A percentile compares a stretch with the other conserved stretches of the same genome.
Evolutionary conservation across 1,284 basidiomycete species (phyloP).

Genomic region (Phlebopus sp.): DNA sequence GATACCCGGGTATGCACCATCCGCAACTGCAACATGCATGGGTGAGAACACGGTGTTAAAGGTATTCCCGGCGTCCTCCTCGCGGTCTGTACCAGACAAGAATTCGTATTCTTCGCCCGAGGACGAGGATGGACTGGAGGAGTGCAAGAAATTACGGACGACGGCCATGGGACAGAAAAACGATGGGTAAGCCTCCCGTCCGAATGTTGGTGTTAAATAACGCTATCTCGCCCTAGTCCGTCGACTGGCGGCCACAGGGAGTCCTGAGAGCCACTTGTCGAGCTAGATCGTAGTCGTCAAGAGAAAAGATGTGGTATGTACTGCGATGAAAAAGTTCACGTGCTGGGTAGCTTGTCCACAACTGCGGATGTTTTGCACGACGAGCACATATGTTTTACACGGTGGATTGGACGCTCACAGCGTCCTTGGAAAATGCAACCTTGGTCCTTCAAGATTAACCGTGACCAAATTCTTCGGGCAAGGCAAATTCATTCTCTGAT

Average conservation of each 20-base stretch:
- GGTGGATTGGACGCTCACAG: conserved; percentile 24
- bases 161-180: conserved; percentile 20
- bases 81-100: conserved; percentile 15
- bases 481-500: conserved; percentile 39
- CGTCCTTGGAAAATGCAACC: conserved; percentile 30
- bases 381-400: conserved; percentile 29
- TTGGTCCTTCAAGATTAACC: conserved; percentile 70
- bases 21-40: conserved; percentile 6
- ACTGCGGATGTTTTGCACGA: background rate
- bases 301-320: too few species aligned
- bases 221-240: conserved; percentile 1
- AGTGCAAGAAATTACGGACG: conserved; percentile 10
- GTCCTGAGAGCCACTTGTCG: too few species aligned
- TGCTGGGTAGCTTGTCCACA: too few species aligned
- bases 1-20: conserved; percentile 27
- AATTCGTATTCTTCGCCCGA: conserved; percentile 26
- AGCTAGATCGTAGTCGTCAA: too few species aligned
- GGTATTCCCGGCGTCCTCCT: conserved; percentile 11
- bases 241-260: too few species aligned
- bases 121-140: conserved; percentile 14
- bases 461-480: conserved; percentile 44
- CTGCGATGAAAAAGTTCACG: too few species aligned
- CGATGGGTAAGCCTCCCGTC: background rate
- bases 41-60: conserved; percentile 4
- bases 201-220: too few species aligned